A percentile compares a stretch with the other conserved stretches of the same genome.
Conservation (phyloP, 106 monocot species). For the Triglochin maritima region DNA sequence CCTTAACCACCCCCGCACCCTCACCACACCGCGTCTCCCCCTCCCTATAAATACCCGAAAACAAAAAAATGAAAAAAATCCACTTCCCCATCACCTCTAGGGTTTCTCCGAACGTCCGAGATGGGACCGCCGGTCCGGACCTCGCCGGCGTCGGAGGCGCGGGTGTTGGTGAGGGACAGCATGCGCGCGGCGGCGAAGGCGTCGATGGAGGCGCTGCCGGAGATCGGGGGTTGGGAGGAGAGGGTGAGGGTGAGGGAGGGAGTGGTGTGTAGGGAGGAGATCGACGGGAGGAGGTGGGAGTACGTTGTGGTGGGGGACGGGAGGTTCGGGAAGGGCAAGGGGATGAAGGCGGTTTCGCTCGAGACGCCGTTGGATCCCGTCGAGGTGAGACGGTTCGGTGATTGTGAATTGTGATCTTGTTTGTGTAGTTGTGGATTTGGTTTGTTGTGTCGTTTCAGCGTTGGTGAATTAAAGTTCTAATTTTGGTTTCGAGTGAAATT, state of each 20-base stretch:
- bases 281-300: constrained; percentile 40
- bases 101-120: background rate
- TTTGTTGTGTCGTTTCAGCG: no score
- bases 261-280: constrained; percentile 34
- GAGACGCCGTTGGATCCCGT: constrained; percentile 32
- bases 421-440: no score
- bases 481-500: no score
- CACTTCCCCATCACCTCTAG: no score
- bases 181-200: constrained; percentile 23
- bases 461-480: no score
- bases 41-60: no score
- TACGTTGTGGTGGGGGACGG: constrained; percentile 20
- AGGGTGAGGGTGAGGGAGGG: background rate
- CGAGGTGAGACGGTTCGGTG: constrained; percentile 21
- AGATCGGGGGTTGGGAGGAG: background rate
- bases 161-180: constrained; percentile 20
- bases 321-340: constrained; percentile 1
- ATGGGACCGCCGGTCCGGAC: background rate
- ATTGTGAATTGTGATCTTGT: background rate
- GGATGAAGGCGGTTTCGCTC: constrained; percentile 24
- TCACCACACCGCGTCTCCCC: no score
- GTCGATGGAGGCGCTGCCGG: background rate
- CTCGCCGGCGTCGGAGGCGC: constrained; percentile 5
- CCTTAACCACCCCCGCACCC: no score
- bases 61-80: no score